Evolutionary conservation across 495 filamentous ascomycete genomes (phyloP), one percentile per base, ranked within the genome.

Genomic region (Margaritispora aquatica): DNA sequence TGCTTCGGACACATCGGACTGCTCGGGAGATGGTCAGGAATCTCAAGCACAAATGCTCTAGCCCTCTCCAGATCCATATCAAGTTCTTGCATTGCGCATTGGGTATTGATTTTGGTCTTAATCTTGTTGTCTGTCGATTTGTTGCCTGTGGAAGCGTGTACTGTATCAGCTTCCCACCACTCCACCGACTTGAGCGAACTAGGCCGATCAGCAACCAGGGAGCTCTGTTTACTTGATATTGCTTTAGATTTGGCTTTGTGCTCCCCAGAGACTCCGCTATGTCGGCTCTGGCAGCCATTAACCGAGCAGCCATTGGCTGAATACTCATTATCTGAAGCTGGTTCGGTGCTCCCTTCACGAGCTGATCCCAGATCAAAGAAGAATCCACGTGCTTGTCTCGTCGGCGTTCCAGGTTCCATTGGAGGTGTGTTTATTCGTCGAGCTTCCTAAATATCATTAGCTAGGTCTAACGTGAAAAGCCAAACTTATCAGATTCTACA

Each of bases 1-100:
- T 80, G 76, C 38, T 78, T 71, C 8, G 86, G 86, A 69, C 86
- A 89, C 63, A 87, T 70, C 41, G 84, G 84, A 63, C 83, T 87
- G 48, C 55, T 77, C 11, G 82, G 83, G 19, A 86, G 67, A 70
- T 89, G 86, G 46, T 87, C 84, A n/a, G 84, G 83, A 20, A 85
- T 66, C 52, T 82, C 72, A 57, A 81, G 75, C 52, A 80, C 75
- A 61, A 85, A 83, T 11, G 27, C 11, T n/a, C n/a, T n/a, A n/a
- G n/a, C n/a, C n/a, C n/a, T n/a, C n/a, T n/a, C n/a, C n/a, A n/a
- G n/a, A n/a, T n/a, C n/a, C n/a, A n/a, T n/a, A n/a, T n/a, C n/a
- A n/a, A n/a, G n/a, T n/a, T n/a, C n/a, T n/a, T n/a, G n/a, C n/a
- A n/a, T n/a, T n/a, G n/a, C n/a, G n/a, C n/a, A n/a, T n/a, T n/a